Base-by-base conservation (phyloP, 495 filamentous ascomycete genomes). In the Talaromyces thailandensis region DNA sequence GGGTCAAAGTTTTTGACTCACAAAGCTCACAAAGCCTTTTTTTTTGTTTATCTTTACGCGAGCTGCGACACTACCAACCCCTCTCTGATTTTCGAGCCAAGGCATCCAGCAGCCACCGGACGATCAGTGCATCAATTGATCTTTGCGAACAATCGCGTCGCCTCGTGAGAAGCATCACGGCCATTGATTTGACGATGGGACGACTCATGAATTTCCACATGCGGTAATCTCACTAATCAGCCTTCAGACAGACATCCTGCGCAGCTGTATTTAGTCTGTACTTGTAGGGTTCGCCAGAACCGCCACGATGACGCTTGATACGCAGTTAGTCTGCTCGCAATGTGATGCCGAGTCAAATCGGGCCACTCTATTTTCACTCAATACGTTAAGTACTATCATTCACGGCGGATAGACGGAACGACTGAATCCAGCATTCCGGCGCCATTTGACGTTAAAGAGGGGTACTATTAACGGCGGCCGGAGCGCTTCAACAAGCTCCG, bases 391-490 rank as follows among this genome's bases (percentile, higher is more conserved):
- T 37, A 14, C 32, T 37, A 14, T 37, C 12, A 4, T 37, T 16
- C 12, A 35, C 32, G 11, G 32, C 14, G 12, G 14, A 40, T 40
- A 16, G 16, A 40, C 35, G 35, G 23, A 31, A 56, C 7, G 12
- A 11, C 52, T 23, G 52, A 25, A n/a, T 55, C 23, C 26, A 31
- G 53, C 26, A 35, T 57, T 29, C 2, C 53, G 28, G n/a, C 52
- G n/a, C 51, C 28, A 29, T 25, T 57, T 1, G 3, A 14, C n/a
- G 1, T 12, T 18, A 16, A 37, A 32, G 18, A 35, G 29, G 28
- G 28, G 31, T 58, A 56, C 8, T 16, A 32, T 58, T 43, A 59
- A 59, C 57, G 35, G 57, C 56, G 56, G 56, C 56, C 56, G 32
- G 29, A 21, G 56, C 57, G 57, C 57, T 59, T 59, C n/a, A n/a